These are phyloP conservation scores for Lactarius trivialis DNA, from an alignment of 768 basidiomycete species.

Conservation along the genomic window DNA sequence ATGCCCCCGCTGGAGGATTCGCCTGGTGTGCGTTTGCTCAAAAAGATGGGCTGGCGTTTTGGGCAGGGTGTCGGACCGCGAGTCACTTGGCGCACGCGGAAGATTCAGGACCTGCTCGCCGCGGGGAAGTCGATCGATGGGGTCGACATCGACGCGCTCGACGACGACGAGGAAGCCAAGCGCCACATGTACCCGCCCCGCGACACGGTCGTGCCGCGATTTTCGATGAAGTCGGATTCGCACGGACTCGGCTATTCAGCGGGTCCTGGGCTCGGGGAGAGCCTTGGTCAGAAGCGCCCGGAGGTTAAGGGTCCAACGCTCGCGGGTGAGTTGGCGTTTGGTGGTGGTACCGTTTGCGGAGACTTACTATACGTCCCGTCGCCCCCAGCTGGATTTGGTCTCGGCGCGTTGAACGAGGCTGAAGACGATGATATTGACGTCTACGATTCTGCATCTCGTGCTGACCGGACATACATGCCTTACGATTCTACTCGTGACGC, in stretches of 20 bases:
- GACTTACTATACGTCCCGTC: background rate
- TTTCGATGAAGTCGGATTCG: conserved; percentile 63
- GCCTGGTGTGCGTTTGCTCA: conserved; percentile 76
- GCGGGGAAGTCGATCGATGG: conserved; percentile 31
- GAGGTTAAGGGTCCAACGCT: conserved; percentile 44
- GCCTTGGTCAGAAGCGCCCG: conserved; percentile 37
- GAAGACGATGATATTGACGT: conserved; percentile 90
- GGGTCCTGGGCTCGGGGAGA: conserved; percentile 55
- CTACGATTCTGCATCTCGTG: conserved; percentile 47
- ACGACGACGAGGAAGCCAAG: conserved; percentile 69
- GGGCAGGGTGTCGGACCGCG: conserved; percentile 94
- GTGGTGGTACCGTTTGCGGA: background rate
- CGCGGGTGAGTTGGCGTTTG: conserved; percentile 39
- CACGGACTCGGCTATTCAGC: conserved; percentile 81
- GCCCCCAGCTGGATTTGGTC: conserved; percentile 69
- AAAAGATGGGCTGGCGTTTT: conserved; percentile 92
- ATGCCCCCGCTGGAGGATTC: conserved; percentile 74
- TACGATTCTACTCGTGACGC: conserved; percentile 61
- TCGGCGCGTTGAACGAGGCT: conserved; percentile 87
- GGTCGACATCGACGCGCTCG: conserved; percentile 30
- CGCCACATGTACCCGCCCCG: conserved; percentile 85
- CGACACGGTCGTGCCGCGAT: conserved; percentile 60
- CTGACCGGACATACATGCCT: conserved; percentile 46
- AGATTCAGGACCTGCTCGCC: conserved; percentile 56
- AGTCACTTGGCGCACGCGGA: conserved; percentile 68